Base-by-base conservation (phyloP, 140 eudicot genomes). In the Erigeron philadelphicus region DNA sequence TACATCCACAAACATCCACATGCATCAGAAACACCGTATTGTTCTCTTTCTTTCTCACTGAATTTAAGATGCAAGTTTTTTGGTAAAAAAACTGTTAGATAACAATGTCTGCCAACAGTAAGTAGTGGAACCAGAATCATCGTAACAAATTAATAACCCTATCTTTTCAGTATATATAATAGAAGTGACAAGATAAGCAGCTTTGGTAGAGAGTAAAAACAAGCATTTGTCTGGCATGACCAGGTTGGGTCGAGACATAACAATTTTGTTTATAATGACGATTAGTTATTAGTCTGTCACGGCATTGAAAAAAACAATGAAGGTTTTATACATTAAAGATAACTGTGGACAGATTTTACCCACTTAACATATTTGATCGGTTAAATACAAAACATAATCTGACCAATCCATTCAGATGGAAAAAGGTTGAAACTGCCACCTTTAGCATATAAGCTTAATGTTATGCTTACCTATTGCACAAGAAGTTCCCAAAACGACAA, bases 31-130 rank as follows among this genome's bases (percentile, higher is more conserved):
- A 94, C 78, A 31, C 86, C 88, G 65, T 72, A 81, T 75, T 94
- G 95, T 75, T 86, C 82, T 81, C 99, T 87, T 84, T 94, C 99
- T 72, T 83, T 87, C 81, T 94, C 99, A 77, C 99, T 94, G 87
- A 76, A 61, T 56, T 57, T 23, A 40, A 57, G 53, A 72, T 54
- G 2, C 59, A 49, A 67, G 6, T 19, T 58, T 3, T 64, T 3
- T 4, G 16, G n/a, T 64, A 44, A 47, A 64, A 64, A 15, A 46
- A 64, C 55, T 13, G 43, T 48, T 11, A 31, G 11, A 3, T 31
- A 23, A 3, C 2, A 65, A 47, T 23, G 13, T 67, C 60, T 50
- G n/a, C 54, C 57, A 13, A 23, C 71, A 31, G 38, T 31, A 31
- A 66, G 19, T 47, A 46, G 58, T 44, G 18, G 38, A 64, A 16